Evolutionary conservation across 352 stramenopile genomes (phyloP).

Genomic region (Plasmopara viticola): DNA sequence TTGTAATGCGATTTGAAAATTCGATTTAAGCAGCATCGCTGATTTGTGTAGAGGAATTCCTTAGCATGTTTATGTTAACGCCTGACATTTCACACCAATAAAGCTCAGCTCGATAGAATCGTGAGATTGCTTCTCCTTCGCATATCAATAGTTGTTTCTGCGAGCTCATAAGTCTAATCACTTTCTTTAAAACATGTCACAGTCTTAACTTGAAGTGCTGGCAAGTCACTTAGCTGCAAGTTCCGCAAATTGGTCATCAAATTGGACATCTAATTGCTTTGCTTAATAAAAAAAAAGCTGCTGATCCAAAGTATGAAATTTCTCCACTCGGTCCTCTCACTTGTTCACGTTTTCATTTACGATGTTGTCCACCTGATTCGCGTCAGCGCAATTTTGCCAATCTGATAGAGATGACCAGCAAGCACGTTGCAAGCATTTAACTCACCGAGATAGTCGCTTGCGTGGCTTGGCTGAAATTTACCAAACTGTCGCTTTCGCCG

Average conservation of each 20-base stretch:
- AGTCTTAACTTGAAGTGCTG: too few species aligned
- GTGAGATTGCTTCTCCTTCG: too few species aligned
- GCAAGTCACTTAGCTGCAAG: conserved; percentile 1
- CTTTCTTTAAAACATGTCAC: too few species aligned
- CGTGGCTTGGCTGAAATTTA: conserved; percentile 10
- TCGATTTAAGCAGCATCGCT: too few species aligned
- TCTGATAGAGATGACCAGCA: conserved; percentile 16
- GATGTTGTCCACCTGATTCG: conserved; percentile 1
- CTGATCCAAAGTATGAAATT: conserved; percentile 6
- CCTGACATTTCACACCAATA: too few species aligned
- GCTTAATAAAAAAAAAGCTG: neutral
- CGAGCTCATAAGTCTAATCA: too few species aligned
- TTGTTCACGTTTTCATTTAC: conserved; percentile 2
- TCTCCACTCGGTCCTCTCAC: conserved; percentile 1
- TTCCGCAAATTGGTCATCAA: conserved; percentile 1
- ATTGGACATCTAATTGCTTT: neutral
- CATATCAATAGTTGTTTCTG: too few species aligned
- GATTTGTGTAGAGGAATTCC: too few species aligned
- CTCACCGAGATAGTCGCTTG: neutral
- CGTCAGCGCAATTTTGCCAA: conserved; percentile 20
- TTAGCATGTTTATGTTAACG: too few species aligned
- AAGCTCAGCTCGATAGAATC: too few species aligned
- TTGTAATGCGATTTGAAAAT: too few species aligned
- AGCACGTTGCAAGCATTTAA: conserved; percentile 13
- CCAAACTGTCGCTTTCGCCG: conserved; percentile 9